Conservation (phyloP, 352 stramenopile species). For the Phytophthora pluvialis region DNA sequence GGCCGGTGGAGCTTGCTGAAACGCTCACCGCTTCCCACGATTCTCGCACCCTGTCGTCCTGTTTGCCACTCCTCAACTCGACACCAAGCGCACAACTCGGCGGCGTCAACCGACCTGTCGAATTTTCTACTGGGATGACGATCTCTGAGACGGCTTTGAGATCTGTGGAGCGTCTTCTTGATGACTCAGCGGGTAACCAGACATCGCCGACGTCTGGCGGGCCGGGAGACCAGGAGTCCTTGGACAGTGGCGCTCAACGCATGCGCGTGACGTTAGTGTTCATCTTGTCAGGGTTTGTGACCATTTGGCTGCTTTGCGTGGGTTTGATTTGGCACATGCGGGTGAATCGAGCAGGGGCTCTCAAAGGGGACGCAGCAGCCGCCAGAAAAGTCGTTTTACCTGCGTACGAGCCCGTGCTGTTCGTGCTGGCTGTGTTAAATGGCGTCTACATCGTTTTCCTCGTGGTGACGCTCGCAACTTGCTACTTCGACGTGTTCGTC, state of each 20-base stretch:
- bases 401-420: conserved; percentile 51
- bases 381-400: conserved; percentile 53
- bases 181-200: conserved; percentile 7
- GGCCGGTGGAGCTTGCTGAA: conserved; percentile 1
- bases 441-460: conserved; percentile 38
- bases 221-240: background rate
- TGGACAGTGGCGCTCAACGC: conserved; percentile 18
- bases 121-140: background rate
- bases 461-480: conserved; percentile 20
- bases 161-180: conserved; percentile 24
- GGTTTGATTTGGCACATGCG: conserved; percentile 44
- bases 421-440: conserved; percentile 39
- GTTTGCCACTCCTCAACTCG: conserved; percentile 30
- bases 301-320: conserved; percentile 49
- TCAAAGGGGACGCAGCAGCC: conserved; percentile 31
- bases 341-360: conserved; percentile 35
- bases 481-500: conserved; percentile 27
- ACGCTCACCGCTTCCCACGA: conserved; percentile 22
- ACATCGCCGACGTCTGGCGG: background rate
- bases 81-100: conserved; percentile 3
- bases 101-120: background rate
- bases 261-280: conserved; percentile 34
- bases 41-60: conserved; percentile 1
- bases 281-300: conserved; percentile 37
- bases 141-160: background rate